A percentile compares a stretch with the other conserved stretches of the same genome.
Evolutionary conservation across 2,329 filamentous ascomycete species (phyloP).

Genomic region (Rosellinia necatrix): DNA sequence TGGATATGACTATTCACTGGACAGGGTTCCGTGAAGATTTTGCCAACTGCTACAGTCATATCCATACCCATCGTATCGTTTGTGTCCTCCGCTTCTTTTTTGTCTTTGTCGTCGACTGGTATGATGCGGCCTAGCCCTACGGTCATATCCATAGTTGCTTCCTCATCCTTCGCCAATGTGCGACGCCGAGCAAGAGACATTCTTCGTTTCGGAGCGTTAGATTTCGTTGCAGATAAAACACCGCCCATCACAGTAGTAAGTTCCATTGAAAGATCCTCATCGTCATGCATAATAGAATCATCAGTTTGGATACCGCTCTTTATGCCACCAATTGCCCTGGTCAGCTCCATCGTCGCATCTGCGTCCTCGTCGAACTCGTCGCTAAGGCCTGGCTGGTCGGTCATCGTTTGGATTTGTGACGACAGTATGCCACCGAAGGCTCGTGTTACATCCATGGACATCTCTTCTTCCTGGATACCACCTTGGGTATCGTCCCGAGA

Average conservation of each 20-base stretch:
- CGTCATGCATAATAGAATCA: constrained; percentile 47
- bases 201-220: constrained; percentile 37
- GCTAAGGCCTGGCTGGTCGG: constrained; percentile 30
- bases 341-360: constrained; percentile 85
- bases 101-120: constrained; percentile 41
- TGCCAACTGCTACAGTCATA: constrained; percentile 66
- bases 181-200: constrained; percentile 33
- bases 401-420: constrained; percentile 40
- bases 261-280: constrained; percentile 81
- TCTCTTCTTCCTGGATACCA: constrained; percentile 63
- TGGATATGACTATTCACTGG: constrained; percentile 48
- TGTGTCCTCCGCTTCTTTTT: constrained; percentile 44
- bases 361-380: constrained; percentile 43
- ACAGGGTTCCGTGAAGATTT: constrained; percentile 57
- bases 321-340: constrained; percentile 77
- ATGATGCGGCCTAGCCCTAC: constrained; percentile 61
- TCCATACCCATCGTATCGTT: constrained; percentile 66
- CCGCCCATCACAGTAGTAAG: constrained; percentile 69
- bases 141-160: constrained; percentile 69
- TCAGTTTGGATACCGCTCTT: constrained; percentile 41
- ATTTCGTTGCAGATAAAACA: constrained; percentile 47
- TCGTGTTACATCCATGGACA: constrained; percentile 94
- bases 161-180: constrained; percentile 47
- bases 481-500: constrained; percentile 45
- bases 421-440: constrained; percentile 79